Percentiles rank a stretch among this genome's conserved stretches.
phyloP scores from a whole-genome alignment of 2,329 filamentous ascomycete species.

The Exophiala spinifera region DNA sequence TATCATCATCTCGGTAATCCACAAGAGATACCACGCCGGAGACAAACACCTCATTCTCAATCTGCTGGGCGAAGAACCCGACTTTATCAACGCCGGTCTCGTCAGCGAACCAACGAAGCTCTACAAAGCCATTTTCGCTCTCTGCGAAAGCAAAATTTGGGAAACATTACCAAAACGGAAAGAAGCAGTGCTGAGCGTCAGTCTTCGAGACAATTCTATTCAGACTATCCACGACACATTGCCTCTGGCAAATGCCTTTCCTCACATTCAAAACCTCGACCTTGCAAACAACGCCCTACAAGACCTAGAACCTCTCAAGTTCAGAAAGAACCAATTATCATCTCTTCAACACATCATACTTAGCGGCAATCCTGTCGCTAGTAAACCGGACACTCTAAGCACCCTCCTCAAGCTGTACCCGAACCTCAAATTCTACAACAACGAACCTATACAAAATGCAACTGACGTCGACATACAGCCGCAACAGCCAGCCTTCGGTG shows the following conservation, averaged over 20 bases:
- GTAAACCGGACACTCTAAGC: conserved; percentile 58
- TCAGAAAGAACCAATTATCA: conserved; percentile 76
- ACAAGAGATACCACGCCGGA: conserved; percentile 67
- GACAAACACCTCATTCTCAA: conserved; percentile 80
- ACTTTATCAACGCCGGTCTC: conserved; percentile 70
- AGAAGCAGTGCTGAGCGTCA: conserved; percentile 77
- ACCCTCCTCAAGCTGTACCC: conserved; percentile 81
- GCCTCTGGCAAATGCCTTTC: conserved; percentile 72
- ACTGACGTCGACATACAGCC: conserved; percentile 58
- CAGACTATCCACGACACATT: conserved; percentile 69
- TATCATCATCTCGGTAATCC: conserved; percentile 54
- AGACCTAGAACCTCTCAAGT: conserved; percentile 63
- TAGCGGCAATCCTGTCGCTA: conserved; percentile 70
- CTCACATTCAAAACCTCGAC: conserved; percentile 83
- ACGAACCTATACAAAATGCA: conserved; percentile 65
- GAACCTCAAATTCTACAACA: conserved; percentile 72
- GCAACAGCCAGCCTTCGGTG: background rate
- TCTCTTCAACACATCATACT: conserved; percentile 78
- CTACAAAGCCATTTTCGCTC: conserved; percentile 85
- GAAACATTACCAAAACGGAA: conserved; percentile 67
- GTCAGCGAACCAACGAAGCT: conserved; percentile 78
- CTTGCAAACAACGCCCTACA: conserved; percentile 79
- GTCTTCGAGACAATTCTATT: conserved; percentile 76
- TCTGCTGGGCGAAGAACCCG: conserved; percentile 67
- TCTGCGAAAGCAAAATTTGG: conserved; percentile 72